These are phyloP conservation scores for Pistacia atlantica DNA, from an alignment of 345 rosid genomes.

Conservation along the genomic window DNA sequence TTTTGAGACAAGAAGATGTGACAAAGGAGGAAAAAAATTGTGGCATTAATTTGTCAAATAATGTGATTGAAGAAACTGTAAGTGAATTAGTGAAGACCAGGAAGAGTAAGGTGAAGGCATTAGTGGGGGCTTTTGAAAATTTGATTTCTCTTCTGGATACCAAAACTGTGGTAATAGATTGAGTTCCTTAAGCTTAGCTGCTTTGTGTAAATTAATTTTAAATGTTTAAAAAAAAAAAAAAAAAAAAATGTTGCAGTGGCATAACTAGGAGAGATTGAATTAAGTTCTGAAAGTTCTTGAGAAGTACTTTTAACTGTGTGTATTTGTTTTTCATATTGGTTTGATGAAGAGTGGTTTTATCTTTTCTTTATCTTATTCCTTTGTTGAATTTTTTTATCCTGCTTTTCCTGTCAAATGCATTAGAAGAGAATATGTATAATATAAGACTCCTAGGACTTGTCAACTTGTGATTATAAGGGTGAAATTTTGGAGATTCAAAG, in stretches of 20 bases:
- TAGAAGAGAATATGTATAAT: too few relatives aligned
- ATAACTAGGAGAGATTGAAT: background rate
- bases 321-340: background rate
- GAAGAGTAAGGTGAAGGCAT: slow-evolving; percentile 82
- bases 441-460: too few relatives aligned
- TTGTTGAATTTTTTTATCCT: background rate
- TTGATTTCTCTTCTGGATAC: slow-evolving; percentile 72
- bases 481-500: too few relatives aligned
- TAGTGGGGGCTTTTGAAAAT: slow-evolving; percentile 88
- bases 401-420: too few relatives aligned
- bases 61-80: slow-evolving; percentile 80
- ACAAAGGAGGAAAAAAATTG: slow-evolving; percentile 44
- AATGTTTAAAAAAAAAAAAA: too few relatives aligned
- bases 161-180: slow-evolving; percentile 33
- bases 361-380: background rate
- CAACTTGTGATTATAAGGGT: too few relatives aligned
- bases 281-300: background rate
- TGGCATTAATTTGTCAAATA: slow-evolving; percentile 48
- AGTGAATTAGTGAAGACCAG: slow-evolving; percentile 58
- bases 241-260: background rate
- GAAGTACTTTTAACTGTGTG: slow-evolving; percentile 1
- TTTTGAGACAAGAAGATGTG: slow-evolving; percentile 52
- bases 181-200: background rate
- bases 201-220: background rate
- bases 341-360: background rate